Evolutionary conservation across 208 protist species (phyloP), one percentile per base, ranked within the genome.

Genomic region (Crithidia thermophila): DNA sequence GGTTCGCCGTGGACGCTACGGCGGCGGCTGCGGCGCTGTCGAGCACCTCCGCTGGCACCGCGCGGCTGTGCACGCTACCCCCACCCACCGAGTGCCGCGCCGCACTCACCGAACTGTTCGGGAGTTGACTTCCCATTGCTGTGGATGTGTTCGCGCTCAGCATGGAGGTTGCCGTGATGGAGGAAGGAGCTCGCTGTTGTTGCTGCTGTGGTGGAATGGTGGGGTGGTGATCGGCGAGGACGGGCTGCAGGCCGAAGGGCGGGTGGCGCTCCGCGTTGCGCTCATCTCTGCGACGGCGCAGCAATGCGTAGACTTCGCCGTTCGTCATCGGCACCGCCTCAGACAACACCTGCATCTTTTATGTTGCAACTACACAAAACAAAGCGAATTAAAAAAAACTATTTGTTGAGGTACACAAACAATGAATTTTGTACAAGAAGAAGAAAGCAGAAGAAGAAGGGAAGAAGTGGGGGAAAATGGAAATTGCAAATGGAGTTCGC

Each of bases 241-340:
- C 28, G 30, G 77, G 78, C 50, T 92, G 89, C 20, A 91, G 56
- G 21, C 79, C 77, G 72, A 95, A 93, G 21, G 87, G 79, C 10
- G 81, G 85, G 39, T 84, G 79, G 18, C 71, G 40, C 27, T 71
- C 74, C 9, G 80, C 85, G 57, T 81, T 92, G 21, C 90, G 85
- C 67, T 93, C 85, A 58, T 95, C 90, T 3, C 90, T 87, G 11
- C 85, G 82, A 3, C 90, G 87, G 6, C 90, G 87, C 37, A 95
- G 33, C 3, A 95, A 47, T 0, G 87, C 79, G 51, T 82, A 93
- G n/a, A 95, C 90, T 62, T 95, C 87, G 10, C 85, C 87, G 58
- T 84, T 77, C 9, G 90, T 95, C 75, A 92, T 82, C 23, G 90
- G 87, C 47, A 72, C 66, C 3, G 83, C 85, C 33, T 91, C 84